Base-by-base conservation (phyloP, 108 stramenopile genomes). In the Nitzschia sp. region DNA sequence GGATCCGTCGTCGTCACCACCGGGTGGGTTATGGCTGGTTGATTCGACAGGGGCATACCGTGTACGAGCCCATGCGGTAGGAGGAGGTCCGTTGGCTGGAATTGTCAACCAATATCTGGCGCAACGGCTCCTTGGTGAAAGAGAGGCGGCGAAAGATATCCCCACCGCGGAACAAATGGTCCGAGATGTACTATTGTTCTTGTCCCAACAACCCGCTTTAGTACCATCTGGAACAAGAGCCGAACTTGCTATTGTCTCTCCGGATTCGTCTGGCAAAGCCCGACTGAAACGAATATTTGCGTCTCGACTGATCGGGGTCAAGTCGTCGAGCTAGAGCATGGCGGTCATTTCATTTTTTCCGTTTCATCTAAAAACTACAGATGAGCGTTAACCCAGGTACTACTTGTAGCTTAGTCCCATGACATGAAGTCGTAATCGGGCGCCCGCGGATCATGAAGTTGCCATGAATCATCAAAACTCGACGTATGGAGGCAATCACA, bases 41-140 rank as follows among this genome's bases (percentile, higher is more conserved):
- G 90, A 92, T 76, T 60, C 80, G 4, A 89, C 84, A n/a, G 90
- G 90, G 17, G 59, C 84, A 0, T 77, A 92, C 75, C 77, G 70
- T 1, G 80, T 89, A 9, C 76, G 86, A 31, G 87, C 86, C 19
- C 78, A 85, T 68, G 87, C 87, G 21, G 59, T 92, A 34, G 90
- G 90, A 26, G 46, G 46, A 27, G 88, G 85, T 5, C 8, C 54
- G 53, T 17, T 54, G 21, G 80, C 67, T 34, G 66, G 54, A 0
- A 27, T 33, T 51, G 51, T 82, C 29, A 69, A 73, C 38, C 36
- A 69, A 45, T 26, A 46, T 21, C 58, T 82, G 38, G 34, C 38
- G 27, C 19, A 65, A 63, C 31, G 31, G 9, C 30, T 54, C 24
- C 67, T 78, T 51, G 48, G 35, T 48, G 2, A 48, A 31, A n/a